A percentile compares a stretch with the other conserved stretches of the same genome.
These are phyloP conservation scores for Teunomyces funiuensis DNA, from an alignment of 805 yeast species.

Conservation along the genomic window DNA sequence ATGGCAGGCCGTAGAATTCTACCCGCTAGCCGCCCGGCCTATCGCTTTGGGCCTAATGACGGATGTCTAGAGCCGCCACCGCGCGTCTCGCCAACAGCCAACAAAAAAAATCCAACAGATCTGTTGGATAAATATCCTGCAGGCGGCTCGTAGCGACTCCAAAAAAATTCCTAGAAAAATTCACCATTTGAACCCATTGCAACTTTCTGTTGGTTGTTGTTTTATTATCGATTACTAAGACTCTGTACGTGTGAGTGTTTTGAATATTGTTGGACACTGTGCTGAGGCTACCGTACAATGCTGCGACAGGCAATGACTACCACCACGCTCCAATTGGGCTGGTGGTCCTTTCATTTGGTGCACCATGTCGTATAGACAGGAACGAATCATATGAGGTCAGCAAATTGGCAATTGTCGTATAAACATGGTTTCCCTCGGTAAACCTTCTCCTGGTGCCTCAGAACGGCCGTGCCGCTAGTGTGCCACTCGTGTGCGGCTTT, in stretches of 20 bases:
- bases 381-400: not conserved
- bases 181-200: conserved; percentile 2
- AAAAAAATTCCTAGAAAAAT: conserved; percentile 4
- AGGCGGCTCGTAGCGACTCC: not conserved
- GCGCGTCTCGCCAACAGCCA: conserved; percentile 4
- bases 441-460: too few relatives aligned
- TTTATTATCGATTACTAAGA: conserved; percentile 3
- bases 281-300: too few relatives aligned
- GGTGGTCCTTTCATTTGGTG: too few relatives aligned
- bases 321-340: not conserved
- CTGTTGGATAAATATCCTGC: not conserved
- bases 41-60: not conserved
- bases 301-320: too few relatives aligned
- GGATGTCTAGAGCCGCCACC: not conserved
- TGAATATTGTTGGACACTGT: not conserved
- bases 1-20: not conserved
- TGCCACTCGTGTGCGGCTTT: not conserved
- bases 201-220: conserved; percentile 6
- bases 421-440: too few relatives aligned
- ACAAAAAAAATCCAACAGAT: conserved; percentile 6
- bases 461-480: too few relatives aligned
- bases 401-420: too few relatives aligned
- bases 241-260: not conserved
- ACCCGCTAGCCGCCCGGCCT: not conserved
- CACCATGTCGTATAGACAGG: conserved; percentile 6